phyloP scores from a whole-genome alignment of 192 early-diverging fungal species.

The Podila epigama region DNA sequence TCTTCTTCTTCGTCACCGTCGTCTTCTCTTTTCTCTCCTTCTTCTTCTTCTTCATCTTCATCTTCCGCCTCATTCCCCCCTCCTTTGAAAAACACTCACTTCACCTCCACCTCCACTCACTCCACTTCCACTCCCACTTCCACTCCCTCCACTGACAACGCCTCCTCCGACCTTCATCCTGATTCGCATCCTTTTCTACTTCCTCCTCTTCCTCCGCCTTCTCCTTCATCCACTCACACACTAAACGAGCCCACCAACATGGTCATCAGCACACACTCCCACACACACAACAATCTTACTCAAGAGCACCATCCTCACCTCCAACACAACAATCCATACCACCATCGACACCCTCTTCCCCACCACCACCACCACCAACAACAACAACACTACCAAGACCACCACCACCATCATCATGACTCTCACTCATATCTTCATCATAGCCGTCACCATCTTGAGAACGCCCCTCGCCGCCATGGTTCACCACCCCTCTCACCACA shows the following conservation, averaged over 20 bases:
- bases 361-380: neutral
- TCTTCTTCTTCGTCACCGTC: neutral
- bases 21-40: constrained; percentile 3
- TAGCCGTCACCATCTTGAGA: too few species aligned
- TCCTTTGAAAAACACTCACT: too few species aligned
- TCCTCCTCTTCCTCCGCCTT: neutral
- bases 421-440: neutral
- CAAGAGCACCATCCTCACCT: neutral
- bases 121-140: too few species aligned
- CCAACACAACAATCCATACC: neutral
- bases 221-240: neutral
- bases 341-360: neutral
- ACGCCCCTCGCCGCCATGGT: neutral
- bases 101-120: too few species aligned
- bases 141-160: too few species aligned
- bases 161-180: neutral
- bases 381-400: neutral
- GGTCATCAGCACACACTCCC: neutral
- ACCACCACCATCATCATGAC: neutral
- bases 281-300: neutral
- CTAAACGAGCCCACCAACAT: neutral
- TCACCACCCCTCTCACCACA: neutral
- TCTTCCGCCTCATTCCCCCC: neutral
- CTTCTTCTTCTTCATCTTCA: neutral
- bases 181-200: neutral